Evolutionary conservation across 2,329 filamentous ascomycete species (phyloP), one percentile per base, ranked within the genome.

Genomic region (Dactylellina cionopaga): DNA sequence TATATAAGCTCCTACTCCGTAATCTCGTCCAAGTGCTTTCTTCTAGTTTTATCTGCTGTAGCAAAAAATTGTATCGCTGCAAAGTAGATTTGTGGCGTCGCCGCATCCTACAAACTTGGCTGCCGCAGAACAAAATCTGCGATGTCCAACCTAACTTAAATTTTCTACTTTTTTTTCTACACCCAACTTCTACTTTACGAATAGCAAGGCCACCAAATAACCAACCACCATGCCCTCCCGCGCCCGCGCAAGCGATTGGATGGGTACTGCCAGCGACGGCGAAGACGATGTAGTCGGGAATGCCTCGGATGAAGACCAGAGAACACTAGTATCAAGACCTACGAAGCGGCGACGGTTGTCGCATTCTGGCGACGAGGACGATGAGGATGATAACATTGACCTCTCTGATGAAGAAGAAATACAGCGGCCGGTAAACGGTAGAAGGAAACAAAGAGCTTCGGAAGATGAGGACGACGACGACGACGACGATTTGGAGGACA

Each of bases 401-500:
- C 15, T 47, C 19, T 71, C 66, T 13, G 68, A 72, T 7, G 66
- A 71, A 19, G 68, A 72, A 43, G 68, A 72, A 10, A 39, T 72
- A 22, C 68, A 72, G 22, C 46, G 59, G 25, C 68, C 68, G n/a
- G 54, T 60, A 13, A 52, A 51, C 33, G 59, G 59, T 27, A 59
- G 39, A 37, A 54, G 59, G 46, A 72, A 65, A 44, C 56, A 27
- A 25, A 37, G 22, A 25, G 19, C 31, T 33, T 19, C 19, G 2
- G 49, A 63, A 5, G 66, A 64, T 1, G 56, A 63, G 4, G 51
- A 56, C 4, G 62, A 41, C 10, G 51, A 58, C 7, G 78, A 71
- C 22, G 79, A 79, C 10, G 78, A 78, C 3, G 77, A 80, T 37
- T 73, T 73, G 7, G 64, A 79, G 27, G 75, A 74, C 5, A 55